Evolutionary conservation across 306 rosid genomes (phyloP).

Genomic region (Vigna mungo): DNA sequence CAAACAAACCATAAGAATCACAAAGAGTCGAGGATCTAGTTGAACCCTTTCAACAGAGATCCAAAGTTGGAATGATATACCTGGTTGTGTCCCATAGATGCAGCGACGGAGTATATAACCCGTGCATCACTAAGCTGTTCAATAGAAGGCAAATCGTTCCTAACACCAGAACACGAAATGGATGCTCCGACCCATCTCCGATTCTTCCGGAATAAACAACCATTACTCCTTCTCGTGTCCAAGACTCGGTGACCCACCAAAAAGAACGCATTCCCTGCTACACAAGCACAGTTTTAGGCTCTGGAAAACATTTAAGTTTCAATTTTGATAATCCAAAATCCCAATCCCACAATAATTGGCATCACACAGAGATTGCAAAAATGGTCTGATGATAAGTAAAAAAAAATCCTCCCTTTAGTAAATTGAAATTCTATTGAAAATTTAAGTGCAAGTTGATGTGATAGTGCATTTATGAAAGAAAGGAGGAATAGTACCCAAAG

Average conservation of each 20-base stretch:
- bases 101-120: conserved; percentile 79
- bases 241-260: conserved; percentile 40
- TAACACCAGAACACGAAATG: conserved; percentile 48
- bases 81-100: conserved; percentile 98
- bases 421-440: neutral
- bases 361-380: neutral
- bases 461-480: neutral
- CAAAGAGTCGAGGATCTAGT: neutral
- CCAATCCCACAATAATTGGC: neutral
- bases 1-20: neutral
- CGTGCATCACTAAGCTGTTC: conserved; percentile 56
- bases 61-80: conserved; percentile 40
- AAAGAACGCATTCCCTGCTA: conserved; percentile 53
- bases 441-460: neutral
- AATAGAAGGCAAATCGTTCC: conserved; percentile 47
- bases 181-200: conserved; percentile 40
- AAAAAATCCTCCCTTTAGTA: too few species aligned
- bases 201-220: conserved; percentile 40
- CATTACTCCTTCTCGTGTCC: conserved; percentile 27
- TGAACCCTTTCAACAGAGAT: neutral
- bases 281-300: conserved; percentile 32
- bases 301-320: neutral
- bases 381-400: too few species aligned
- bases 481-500: conserved; percentile 38
- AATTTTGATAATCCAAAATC: neutral